Conservation (phyloP, 2,329 filamentous ascomycete genomes). For the Dendrostoma leiphaemia region DNA sequence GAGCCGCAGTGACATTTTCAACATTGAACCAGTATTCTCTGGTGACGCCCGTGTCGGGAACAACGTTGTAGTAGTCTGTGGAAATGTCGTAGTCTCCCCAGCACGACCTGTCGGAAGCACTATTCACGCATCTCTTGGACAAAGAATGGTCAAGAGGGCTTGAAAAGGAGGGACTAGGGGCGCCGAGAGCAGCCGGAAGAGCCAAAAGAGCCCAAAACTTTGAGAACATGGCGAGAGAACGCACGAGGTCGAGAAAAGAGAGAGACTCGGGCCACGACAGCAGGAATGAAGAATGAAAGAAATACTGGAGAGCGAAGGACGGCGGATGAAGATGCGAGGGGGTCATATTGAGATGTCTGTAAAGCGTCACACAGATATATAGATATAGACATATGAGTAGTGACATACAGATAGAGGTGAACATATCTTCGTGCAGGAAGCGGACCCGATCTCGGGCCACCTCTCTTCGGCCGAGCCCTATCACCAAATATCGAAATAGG, state of each 20-base stretch:
- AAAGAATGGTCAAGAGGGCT: neutral
- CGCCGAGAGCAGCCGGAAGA: neutral
- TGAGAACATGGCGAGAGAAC: constrained; percentile 3
- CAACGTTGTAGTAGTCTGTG: constrained; percentile 42
- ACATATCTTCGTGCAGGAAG: no score
- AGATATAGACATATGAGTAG: no score
- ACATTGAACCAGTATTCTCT: constrained; percentile 48
- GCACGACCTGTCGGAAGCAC: constrained; percentile 23
- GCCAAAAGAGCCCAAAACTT: constrained; percentile 1
- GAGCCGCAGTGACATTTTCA: constrained; percentile 36
- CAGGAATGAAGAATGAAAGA: neutral
- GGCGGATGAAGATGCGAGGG: no score
- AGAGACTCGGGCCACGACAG: neutral
- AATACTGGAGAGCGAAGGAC: neutral
- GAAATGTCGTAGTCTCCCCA: constrained; percentile 33
- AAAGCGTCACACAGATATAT: no score
- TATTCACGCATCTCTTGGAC: constrained; percentile 20
- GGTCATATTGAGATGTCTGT: no score
- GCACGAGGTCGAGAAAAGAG: neutral
- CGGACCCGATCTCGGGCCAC: no score
- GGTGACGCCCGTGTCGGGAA: constrained; percentile 47
- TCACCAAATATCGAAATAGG: no score
- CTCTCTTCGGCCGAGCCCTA: no score
- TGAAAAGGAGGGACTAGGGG: neutral
- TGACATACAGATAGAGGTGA: no score